These are phyloP conservation scores for Cryphonectria radicalis DNA, from an alignment of 2,329 filamentous ascomycete species.

Conservation along the genomic window DNA sequence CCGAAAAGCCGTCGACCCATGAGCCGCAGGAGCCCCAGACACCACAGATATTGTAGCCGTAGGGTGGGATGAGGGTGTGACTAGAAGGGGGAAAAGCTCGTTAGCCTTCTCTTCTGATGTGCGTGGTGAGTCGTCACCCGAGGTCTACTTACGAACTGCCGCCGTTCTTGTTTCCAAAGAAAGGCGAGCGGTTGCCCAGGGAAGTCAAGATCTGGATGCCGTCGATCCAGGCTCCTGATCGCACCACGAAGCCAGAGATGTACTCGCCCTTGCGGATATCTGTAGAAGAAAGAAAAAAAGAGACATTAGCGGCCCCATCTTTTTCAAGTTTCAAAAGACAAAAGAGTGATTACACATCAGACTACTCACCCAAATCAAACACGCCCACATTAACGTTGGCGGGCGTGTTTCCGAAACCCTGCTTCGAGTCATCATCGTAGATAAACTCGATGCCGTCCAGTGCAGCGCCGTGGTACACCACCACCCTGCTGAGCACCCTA, in stretches of 20 bases:
- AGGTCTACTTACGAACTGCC: constrained; percentile 74
- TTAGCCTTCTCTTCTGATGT: constrained; percentile 14
- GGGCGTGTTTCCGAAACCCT: constrained; percentile 83
- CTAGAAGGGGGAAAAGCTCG: constrained; percentile 51
- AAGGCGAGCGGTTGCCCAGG: constrained; percentile 79
- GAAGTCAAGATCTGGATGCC: constrained; percentile 90
- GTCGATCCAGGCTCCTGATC: constrained; percentile 83
- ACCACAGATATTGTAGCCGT: constrained; percentile 87
- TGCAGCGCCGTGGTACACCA: constrained; percentile 75
- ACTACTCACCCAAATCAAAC: constrained; percentile 73
- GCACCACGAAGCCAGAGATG: constrained; percentile 82
- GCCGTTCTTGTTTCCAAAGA: constrained; percentile 81
- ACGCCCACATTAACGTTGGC: constrained; percentile 71
- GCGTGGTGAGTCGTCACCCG: not conserved
- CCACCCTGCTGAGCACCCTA: constrained; percentile 74
- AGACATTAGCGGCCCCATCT: constrained; percentile 31
- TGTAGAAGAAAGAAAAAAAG: constrained; percentile 37
- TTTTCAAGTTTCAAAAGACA: not conserved
- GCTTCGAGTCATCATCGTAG: constrained; percentile 83
- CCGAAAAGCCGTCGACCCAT: constrained; percentile 85
- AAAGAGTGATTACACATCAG: constrained; percentile 8
- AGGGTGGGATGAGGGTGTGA: constrained; percentile 84
- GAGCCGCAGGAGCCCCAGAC: constrained; percentile 79
- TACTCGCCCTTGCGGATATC: constrained; percentile 86
- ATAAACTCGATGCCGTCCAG: constrained; percentile 89